phyloP scores from a whole-genome alignment of 2,329 filamentous ascomycete species.

The Cladophialophora psammophila region DNA sequence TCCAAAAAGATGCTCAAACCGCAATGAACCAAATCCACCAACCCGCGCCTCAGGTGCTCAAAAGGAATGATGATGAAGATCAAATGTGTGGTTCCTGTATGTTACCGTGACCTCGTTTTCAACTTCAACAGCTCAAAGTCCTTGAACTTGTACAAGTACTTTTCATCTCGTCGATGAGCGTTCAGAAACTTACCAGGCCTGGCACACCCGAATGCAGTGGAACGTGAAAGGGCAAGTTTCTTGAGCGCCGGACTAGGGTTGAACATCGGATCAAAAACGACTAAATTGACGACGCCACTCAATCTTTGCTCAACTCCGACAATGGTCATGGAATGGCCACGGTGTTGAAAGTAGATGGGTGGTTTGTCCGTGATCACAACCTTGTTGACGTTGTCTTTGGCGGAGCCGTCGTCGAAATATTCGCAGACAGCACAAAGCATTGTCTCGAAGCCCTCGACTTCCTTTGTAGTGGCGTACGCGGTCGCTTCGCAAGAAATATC shows the following conservation, averaged over 20 bases:
- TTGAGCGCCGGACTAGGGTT: conserved; percentile 70
- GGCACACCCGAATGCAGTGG: conserved; percentile 50
- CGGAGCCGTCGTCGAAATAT: conserved; percentile 69
- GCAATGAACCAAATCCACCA: conserved; percentile 7
- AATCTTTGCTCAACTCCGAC: conserved; percentile 77
- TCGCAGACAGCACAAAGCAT: conserved; percentile 73
- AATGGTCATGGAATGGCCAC: conserved; percentile 88
- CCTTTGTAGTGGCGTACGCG: conserved; percentile 60
- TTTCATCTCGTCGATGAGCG: conserved; percentile 73
- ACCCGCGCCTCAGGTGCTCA: background rate
- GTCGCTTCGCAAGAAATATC: conserved; percentile 72
- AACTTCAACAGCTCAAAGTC: conserved; percentile 83
- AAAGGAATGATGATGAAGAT: background rate
- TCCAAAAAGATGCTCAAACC: background rate
- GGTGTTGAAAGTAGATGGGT: conserved; percentile 89
- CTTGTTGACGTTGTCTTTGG: conserved; percentile 61
- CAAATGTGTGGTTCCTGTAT: background rate
- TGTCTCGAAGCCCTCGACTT: conserved; percentile 58
- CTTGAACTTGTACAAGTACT: conserved; percentile 72
- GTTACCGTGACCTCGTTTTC: conserved; percentile 5
- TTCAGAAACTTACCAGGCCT: conserved; percentile 66
- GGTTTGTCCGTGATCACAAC: conserved; percentile 76
- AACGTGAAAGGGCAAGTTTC: conserved; percentile 56
- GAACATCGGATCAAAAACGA: conserved; percentile 90
- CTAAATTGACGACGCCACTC: conserved; percentile 69